Percentiles rank a stretch among this genome's conserved stretches.
Evolutionary conservation across 495 filamentous ascomycete genomes (phyloP).

Genomic region (Cenococcum geophilum): DNA sequence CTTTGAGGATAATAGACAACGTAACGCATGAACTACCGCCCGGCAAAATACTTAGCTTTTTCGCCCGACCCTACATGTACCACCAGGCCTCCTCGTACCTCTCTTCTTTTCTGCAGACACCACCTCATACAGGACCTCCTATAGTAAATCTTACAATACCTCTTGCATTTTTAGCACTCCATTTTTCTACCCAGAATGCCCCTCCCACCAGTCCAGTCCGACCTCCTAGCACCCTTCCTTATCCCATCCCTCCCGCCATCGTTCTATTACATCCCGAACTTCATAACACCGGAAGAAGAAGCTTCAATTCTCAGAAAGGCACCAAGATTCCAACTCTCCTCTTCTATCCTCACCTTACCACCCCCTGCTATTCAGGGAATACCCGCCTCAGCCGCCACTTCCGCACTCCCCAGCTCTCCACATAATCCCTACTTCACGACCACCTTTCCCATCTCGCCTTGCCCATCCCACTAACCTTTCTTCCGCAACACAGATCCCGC

Average conservation of each 20-base stretch:
- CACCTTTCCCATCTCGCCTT: slow-evolving; percentile 27
- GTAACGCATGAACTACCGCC: too few relatives aligned
- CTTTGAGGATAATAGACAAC: too few relatives aligned
- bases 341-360: slow-evolving; percentile 3
- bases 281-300: slow-evolving; percentile 77
- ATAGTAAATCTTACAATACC: too few relatives aligned
- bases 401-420: slow-evolving; percentile 6
- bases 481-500: too few relatives aligned
- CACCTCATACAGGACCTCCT: too few relatives aligned
- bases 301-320: slow-evolving; percentile 57
- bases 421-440: slow-evolving; percentile 1
- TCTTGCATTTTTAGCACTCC: too few relatives aligned
- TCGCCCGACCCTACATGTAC: too few relatives aligned
- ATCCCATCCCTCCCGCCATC: slow-evolving; percentile 56
- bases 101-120: too few relatives aligned
- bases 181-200: too few relatives aligned
- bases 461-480: slow-evolving; percentile 64
- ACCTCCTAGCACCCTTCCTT: slow-evolving; percentile 10
- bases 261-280: slow-evolving; percentile 83
- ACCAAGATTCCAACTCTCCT: slow-evolving; percentile 5
- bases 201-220: not conserved
- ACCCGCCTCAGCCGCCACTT: not conserved
- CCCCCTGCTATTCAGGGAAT: too few relatives aligned
- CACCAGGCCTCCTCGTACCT: too few relatives aligned
- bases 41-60: too few relatives aligned